Evolutionary conservation across 1,284 basidiomycete genomes (phyloP).

Genomic region (Austroboletus sp.): DNA sequence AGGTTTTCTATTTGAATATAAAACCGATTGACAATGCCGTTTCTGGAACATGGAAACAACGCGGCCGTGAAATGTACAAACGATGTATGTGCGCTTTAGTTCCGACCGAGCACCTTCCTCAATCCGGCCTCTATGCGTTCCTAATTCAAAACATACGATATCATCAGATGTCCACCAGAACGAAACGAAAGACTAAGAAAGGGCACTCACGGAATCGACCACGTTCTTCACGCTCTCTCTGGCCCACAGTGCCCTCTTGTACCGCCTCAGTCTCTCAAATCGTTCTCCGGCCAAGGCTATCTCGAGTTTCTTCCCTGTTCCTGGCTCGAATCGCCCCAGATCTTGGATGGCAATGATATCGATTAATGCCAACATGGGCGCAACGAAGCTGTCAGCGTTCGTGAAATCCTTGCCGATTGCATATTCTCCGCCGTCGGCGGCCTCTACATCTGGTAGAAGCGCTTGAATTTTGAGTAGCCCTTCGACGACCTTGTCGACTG

Average conservation of each 20-base stretch:
- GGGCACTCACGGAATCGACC: background rate
- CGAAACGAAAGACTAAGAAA: background rate
- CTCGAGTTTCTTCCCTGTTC: background rate
- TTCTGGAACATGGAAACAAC: no score
- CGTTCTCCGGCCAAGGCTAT: background rate
- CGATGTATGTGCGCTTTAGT: no score
- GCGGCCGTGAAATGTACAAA: no score
- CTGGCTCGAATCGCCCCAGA: background rate
- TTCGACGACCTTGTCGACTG: slow-evolving; percentile 2
- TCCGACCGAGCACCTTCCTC: no score
- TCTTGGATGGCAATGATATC: slow-evolving; percentile 16
- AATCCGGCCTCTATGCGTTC: no score
- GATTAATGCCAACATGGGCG: slow-evolving; percentile 42
- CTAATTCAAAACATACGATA: background rate
- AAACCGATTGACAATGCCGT: no score
- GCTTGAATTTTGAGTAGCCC: slow-evolving; percentile 31
- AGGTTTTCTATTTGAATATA: no score
- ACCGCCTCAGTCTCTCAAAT: background rate
- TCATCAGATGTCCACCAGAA: background rate
- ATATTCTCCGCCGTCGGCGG: slow-evolving; percentile 15
- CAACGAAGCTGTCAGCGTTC: slow-evolving; percentile 46
- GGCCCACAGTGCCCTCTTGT: background rate
- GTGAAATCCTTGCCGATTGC: slow-evolving; percentile 36
- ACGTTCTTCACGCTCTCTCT: background rate
- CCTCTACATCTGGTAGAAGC: slow-evolving; percentile 24